Evolutionary conservation across 352 stramenopile species (phyloP).

Genomic region (Globisporangium iwayamae): DNA sequence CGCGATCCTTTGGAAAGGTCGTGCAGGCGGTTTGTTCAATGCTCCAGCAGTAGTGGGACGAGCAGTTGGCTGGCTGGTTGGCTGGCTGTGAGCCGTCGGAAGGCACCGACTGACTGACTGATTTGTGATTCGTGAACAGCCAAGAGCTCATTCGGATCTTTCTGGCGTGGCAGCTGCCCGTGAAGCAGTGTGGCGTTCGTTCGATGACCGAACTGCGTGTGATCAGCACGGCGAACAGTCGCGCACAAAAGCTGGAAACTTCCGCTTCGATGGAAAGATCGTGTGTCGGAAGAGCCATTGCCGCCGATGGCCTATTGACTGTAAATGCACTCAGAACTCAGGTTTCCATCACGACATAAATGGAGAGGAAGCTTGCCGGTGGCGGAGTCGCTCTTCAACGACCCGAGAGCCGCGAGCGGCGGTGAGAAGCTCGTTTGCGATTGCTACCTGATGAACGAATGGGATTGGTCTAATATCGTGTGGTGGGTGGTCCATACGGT

Average conservation of each 20-base stretch:
- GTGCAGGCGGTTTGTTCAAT: background rate
- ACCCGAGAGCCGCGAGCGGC: conserved; percentile 10
- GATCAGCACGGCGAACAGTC: background rate
- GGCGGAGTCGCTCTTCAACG: background rate
- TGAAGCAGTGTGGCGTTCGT: no score
- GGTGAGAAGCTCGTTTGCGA: background rate
- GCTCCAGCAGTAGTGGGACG: no score
- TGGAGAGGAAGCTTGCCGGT: conserved; percentile 5
- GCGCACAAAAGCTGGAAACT: background rate
- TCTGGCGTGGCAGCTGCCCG: no score
- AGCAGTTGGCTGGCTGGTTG: background rate
- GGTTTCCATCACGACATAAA: background rate
- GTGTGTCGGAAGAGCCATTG: background rate
- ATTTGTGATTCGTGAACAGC: no score
- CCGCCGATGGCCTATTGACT: background rate
- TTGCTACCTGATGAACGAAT: background rate
- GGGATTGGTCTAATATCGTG: no score
- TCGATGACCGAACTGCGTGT: no score
- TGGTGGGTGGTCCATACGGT: no score
- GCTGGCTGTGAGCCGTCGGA: background rate
- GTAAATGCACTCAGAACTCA: background rate
- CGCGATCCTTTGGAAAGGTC: no score
- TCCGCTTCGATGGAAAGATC: conserved; percentile 1
- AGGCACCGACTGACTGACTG: no score
- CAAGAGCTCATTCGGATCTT: no score